These are phyloP conservation scores for Cubamyces lactineus DNA, from an alignment of 768 basidiomycete genomes.

Conservation along the genomic window DNA sequence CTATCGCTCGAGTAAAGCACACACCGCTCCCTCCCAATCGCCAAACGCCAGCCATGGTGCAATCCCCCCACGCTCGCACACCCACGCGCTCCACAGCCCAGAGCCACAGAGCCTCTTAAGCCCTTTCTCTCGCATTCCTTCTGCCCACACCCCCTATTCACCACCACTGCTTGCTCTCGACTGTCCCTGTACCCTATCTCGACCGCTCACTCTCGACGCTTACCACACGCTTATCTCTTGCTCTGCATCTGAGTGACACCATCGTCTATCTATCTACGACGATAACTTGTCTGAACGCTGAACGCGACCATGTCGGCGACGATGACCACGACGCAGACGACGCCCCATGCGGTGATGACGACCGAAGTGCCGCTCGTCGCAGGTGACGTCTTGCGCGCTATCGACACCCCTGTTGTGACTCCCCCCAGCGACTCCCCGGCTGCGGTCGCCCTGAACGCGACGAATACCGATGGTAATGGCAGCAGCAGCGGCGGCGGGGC, in stretches of 20 bases:
- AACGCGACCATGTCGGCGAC: neutral
- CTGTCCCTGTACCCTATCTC: neutral
- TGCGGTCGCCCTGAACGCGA: neutral
- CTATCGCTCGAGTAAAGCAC: too few species aligned
- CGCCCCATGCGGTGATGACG: constrained; percentile 14
- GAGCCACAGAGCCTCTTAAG: constrained; percentile 6
- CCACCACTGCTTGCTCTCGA: neutral
- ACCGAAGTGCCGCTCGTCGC: constrained; percentile 55
- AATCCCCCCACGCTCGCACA: neutral
- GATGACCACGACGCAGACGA: constrained; percentile 3
- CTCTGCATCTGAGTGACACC: too few species aligned
- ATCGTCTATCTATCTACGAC: too few species aligned
- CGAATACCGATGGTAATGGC: too few species aligned
- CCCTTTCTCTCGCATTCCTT: neutral
- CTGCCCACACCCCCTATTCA: neutral
- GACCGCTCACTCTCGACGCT: neutral
- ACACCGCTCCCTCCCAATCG: neutral
- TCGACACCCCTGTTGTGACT: constrained; percentile 62
- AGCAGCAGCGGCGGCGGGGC: neutral
- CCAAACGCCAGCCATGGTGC: neutral
- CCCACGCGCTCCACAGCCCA: constrained; percentile 4
- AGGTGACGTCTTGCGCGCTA: constrained; percentile 63
- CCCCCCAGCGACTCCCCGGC: constrained; percentile 21
- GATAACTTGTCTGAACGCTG: neutral
- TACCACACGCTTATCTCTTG: neutral